Conservation (phyloP, 345 rosid species). For the Clarkia xantiana region DNA sequence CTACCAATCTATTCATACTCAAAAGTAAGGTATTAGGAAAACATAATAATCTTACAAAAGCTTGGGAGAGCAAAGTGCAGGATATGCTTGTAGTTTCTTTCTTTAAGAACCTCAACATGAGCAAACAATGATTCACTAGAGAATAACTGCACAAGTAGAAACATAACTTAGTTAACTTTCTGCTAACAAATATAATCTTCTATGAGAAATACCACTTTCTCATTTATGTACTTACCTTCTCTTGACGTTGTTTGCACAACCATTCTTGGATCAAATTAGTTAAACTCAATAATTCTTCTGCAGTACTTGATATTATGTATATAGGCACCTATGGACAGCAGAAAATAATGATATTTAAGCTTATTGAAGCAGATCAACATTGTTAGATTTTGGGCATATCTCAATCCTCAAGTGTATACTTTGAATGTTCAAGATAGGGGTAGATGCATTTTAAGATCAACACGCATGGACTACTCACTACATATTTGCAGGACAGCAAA, state of each 20-base stretch:
- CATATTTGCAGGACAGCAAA: no score
- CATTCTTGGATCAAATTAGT: conserved; percentile 69
- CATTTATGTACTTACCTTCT: conserved; percentile 35
- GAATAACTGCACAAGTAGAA: conserved; percentile 38
- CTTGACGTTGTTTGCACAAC: conserved; percentile 65
- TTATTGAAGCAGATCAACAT: not conserved
- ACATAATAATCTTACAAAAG: conserved; percentile 44
- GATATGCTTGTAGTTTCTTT: conserved; percentile 48
- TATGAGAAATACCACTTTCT: not conserved
- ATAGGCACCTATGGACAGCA: conserved; percentile 56
- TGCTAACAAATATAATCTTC: not conserved
- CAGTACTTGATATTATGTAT: conserved; percentile 56
- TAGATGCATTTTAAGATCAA: no score
- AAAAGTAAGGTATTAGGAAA: not conserved
- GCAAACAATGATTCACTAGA: conserved; percentile 67
- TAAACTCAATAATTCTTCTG: conserved; percentile 64
- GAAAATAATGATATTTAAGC: conserved; percentile 1
- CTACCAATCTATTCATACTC: no score
- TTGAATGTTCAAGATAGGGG: no score
- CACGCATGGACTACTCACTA: no score
- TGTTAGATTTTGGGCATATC: no score
- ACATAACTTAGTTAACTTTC: not conserved
- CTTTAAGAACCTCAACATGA: conserved; percentile 42
- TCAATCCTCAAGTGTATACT: no score
- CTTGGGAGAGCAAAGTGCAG: conserved; percentile 58